Conservation (phyloP, 129 eudicot species). For the Pseudognaphalium luteoalbum region DNA sequence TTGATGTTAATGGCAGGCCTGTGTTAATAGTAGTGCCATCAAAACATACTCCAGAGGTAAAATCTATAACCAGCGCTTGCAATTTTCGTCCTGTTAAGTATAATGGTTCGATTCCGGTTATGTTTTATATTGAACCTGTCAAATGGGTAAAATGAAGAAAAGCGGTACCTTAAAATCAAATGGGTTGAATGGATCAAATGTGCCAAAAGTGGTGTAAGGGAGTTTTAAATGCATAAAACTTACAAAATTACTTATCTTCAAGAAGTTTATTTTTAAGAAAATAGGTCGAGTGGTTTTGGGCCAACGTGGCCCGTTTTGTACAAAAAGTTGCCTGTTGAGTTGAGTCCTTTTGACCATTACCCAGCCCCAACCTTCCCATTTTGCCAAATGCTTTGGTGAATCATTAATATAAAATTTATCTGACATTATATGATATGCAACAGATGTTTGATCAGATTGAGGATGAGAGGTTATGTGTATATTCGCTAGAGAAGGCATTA, state of each 20-base stretch:
- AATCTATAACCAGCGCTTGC: neutral
- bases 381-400: too few relatives aligned
- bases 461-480: conserved; percentile 79
- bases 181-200: too few relatives aligned
- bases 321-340: too few relatives aligned
- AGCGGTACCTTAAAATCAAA: too few relatives aligned
- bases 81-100: neutral
- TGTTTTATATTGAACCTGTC: neutral
- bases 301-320: too few relatives aligned
- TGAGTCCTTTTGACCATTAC: too few relatives aligned
- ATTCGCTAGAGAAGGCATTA: conserved; percentile 77
- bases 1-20: conserved; percentile 74
- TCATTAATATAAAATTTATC: neutral
- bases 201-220: too few relatives aligned
- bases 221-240: too few relatives aligned
- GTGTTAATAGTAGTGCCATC: conserved; percentile 77
- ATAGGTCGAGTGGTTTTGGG: too few relatives aligned
- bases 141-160: neutral
- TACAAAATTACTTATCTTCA: too few relatives aligned
- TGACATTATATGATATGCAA: conserved; percentile 6
- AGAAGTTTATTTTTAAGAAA: too few relatives aligned
- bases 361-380: too few relatives aligned
- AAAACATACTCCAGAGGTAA: conserved; percentile 81
- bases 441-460: conserved; percentile 54
- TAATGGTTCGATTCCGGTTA: neutral